A percentile compares a stretch with the other conserved stretches of the same genome.
phyloP scores from a whole-genome alignment of 1,139 yeast species.

The Lodderomyces metapsilosis region DNA sequence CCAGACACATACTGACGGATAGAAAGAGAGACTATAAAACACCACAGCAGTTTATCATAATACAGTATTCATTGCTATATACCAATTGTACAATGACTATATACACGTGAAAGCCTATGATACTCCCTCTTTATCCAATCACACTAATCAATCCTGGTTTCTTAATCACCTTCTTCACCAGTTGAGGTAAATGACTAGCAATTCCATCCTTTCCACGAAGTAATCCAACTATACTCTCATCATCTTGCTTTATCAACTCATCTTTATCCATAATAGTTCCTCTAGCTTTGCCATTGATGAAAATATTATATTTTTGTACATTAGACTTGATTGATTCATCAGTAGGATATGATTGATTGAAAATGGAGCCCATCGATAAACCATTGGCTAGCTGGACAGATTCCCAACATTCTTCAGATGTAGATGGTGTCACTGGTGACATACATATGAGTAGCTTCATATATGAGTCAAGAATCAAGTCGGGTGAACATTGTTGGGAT shows the following conservation, averaged over 20 bases:
- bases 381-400: slow-evolving; percentile 27
- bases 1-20: no score
- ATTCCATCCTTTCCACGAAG: slow-evolving; percentile 14
- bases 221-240: slow-evolving; percentile 33
- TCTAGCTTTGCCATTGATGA: slow-evolving; percentile 70
- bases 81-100: no score
- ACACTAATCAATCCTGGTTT: slow-evolving; percentile 29
- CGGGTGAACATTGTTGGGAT: slow-evolving; percentile 20
- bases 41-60: no score
- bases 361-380: slow-evolving; percentile 49
- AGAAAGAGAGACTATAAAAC: no score
- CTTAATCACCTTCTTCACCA: slow-evolving; percentile 22
- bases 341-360: slow-evolving; percentile 54
- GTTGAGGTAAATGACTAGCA: slow-evolving; percentile 7
- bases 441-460: slow-evolving; percentile 55
- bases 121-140: not conserved
- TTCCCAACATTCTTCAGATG: slow-evolving; percentile 84
- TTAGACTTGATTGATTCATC: slow-evolving; percentile 36
- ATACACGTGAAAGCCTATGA: not conserved
- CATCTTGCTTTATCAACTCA: slow-evolving; percentile 15
- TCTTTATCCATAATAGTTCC: slow-evolving; percentile 33
- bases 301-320: slow-evolving; percentile 45
- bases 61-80: no score
- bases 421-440: slow-evolving; percentile 78
- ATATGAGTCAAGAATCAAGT: slow-evolving; percentile 39